Conservation (phyloP, 2,329 filamentous ascomycete species). For the Aureobasidium vineae region DNA sequence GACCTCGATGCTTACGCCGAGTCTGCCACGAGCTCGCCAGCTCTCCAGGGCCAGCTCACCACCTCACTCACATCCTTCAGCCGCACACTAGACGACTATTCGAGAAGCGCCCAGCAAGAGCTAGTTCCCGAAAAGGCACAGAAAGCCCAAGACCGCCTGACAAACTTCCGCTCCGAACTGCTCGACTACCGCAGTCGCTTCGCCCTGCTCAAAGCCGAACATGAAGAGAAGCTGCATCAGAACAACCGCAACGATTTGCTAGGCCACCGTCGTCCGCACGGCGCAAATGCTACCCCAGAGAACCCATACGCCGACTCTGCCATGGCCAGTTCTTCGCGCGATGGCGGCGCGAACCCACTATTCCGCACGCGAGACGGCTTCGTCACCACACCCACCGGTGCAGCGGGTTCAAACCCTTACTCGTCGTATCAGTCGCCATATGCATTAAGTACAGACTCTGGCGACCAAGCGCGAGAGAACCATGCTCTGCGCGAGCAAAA, state of each 20-base stretch:
- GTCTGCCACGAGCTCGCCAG: constrained; percentile 57
- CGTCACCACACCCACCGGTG: constrained; percentile 23
- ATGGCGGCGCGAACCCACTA: constrained; percentile 37
- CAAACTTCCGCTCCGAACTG: constrained; percentile 80
- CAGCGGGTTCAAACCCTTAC: constrained; percentile 43
- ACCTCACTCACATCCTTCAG: constrained; percentile 77
- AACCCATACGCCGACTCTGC: constrained; percentile 77
- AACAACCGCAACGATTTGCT: constrained; percentile 72
- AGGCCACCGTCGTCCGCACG: constrained; percentile 71
- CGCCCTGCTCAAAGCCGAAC: constrained; percentile 70
- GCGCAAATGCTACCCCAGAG: constrained; percentile 71
- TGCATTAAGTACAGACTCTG: constrained; percentile 32
- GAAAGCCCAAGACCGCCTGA: constrained; percentile 81
- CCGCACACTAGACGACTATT: constrained; percentile 91
- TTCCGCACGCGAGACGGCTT: constrained; percentile 40
- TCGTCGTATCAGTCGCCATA: constrained; percentile 40
- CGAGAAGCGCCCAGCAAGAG: constrained; percentile 79
- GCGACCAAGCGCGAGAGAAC: constrained; percentile 56
- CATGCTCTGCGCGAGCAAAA: constrained; percentile 86
- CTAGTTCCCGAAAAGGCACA: constrained; percentile 87
- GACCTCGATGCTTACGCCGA: constrained; percentile 71
- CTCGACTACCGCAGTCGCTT: constrained; percentile 75
- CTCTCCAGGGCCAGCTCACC: constrained; percentile 71
- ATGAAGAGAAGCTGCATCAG: constrained; percentile 59
- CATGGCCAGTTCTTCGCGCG: constrained; percentile 34